Evolutionary conservation across 83 land plant genomes (phyloP).

Genomic region (Picea mariana): DNA sequence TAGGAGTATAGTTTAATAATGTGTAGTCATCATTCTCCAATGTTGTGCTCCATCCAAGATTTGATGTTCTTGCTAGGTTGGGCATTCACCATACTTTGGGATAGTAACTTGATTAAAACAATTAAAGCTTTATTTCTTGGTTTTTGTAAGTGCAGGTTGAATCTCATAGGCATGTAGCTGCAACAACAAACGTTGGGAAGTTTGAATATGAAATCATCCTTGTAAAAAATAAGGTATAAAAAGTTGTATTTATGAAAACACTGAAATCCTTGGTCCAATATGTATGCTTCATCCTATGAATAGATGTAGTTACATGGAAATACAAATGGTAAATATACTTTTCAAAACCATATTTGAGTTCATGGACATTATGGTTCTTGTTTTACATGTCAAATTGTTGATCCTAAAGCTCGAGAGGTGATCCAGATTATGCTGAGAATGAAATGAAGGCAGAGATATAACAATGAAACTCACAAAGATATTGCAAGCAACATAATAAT

Average conservation of each 20-base stretch:
- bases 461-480: no score
- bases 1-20: not conserved
- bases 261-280: not conserved
- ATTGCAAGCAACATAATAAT: no score
- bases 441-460: constrained; percentile 16
- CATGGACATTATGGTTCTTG: not conserved
- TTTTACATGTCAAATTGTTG: constrained; percentile 31
- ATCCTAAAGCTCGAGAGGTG: constrained; percentile 50
- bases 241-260: not conserved
- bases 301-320: no score
- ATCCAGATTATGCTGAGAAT: constrained; percentile 35
- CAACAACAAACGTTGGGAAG: constrained; percentile 44
- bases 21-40: not conserved
- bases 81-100: no score
- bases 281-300: no score
- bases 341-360: not conserved
- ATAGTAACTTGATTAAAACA: no score
- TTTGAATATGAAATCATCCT: constrained; percentile 55
- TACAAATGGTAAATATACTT: not conserved
- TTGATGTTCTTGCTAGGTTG: no score
- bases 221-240: constrained; percentile 38
- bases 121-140: no score
- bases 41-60: no score
- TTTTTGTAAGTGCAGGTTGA: constrained; percentile 7
- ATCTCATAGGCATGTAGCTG: constrained; percentile 39